Percentiles rank a stretch among this genome's conserved stretches.
Conservation (phyloP, 1,139 yeast genomes). For the Yamadazyma atmosphaerica region DNA sequence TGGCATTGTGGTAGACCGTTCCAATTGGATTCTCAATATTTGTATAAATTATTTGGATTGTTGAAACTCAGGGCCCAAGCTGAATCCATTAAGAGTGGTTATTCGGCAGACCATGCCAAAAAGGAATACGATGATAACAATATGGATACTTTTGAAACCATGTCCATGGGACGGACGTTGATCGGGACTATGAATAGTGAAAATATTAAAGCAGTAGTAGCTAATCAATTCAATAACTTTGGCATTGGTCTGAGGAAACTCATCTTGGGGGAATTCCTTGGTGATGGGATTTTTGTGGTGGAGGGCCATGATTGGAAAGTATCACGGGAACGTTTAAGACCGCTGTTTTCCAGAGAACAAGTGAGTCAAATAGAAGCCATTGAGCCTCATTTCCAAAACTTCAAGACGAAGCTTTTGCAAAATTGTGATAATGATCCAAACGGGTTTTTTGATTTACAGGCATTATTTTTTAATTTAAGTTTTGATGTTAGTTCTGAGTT, state of each 20-base stretch:
- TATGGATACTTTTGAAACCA: conserved; percentile 20
- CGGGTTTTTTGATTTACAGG: conserved; percentile 35
- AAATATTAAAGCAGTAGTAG: conserved; percentile 36
- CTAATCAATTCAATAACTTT: conserved; percentile 48
- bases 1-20: conserved; percentile 3
- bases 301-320: conserved; percentile 59
- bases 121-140: conserved; percentile 4
- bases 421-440: conserved; percentile 11
- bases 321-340: conserved; percentile 55
- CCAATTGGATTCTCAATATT: background rate
- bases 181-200: conserved; percentile 33
- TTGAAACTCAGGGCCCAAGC: background rate
- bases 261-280: conserved; percentile 42
- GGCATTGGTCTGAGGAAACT: conserved; percentile 47
- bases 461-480: conserved; percentile 37
- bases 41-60: conserved; percentile 6
- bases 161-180: conserved; percentile 19
- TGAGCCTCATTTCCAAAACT: conserved; percentile 44
- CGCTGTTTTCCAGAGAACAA: conserved; percentile 56
- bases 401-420: conserved; percentile 27
- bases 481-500: conserved; percentile 52
- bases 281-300: conserved; percentile 57
- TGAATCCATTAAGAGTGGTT: conserved; percentile 1
- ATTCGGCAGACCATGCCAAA: background rate
- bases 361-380: conserved; percentile 46